Conservation (phyloP, 148 eudicot species). For the Diospyros kaki region DNA sequence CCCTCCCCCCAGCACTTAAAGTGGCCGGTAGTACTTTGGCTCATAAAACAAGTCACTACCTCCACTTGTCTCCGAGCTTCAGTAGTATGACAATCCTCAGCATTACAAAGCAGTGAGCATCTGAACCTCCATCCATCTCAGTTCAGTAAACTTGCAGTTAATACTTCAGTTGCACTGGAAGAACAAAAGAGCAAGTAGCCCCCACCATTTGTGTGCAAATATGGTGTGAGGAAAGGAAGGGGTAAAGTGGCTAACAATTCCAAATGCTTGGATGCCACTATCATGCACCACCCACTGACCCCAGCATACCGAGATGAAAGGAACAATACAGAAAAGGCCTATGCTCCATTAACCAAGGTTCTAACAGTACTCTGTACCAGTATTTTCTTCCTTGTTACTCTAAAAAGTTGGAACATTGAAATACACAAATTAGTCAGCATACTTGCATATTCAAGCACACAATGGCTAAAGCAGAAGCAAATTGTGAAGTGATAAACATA, state of each 20-base stretch:
- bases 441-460: constrained; percentile 28
- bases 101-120: neutral
- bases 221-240: constrained; percentile 17
- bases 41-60: no score
- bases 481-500: constrained; percentile 12
- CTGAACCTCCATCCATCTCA: constrained; percentile 7
- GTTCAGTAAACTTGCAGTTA: constrained; percentile 18
- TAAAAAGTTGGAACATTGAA: constrained; percentile 23
- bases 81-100: neutral
- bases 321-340: constrained; percentile 25
- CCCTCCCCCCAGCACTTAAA: constrained; percentile 3
- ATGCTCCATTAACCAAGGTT: constrained; percentile 31
- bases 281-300: constrained; percentile 20
- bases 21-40: neutral
- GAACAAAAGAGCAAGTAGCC: constrained; percentile 18
- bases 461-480: constrained; percentile 17
- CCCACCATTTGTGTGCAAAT: constrained; percentile 16
- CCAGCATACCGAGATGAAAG: constrained; percentile 16
- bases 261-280: constrained; percentile 17
- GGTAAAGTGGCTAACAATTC: constrained; percentile 13
- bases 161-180: constrained; percentile 15
- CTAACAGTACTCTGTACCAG: constrained; percentile 29
- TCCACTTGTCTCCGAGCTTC: neutral
- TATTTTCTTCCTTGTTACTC: constrained; percentile 22
- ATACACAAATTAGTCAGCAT: constrained; percentile 27